Evolutionary conservation across 2,329 filamentous ascomycete genomes (phyloP), one percentile per base, ranked within the genome.

Genomic region (Pyricularia grisea): DNA sequence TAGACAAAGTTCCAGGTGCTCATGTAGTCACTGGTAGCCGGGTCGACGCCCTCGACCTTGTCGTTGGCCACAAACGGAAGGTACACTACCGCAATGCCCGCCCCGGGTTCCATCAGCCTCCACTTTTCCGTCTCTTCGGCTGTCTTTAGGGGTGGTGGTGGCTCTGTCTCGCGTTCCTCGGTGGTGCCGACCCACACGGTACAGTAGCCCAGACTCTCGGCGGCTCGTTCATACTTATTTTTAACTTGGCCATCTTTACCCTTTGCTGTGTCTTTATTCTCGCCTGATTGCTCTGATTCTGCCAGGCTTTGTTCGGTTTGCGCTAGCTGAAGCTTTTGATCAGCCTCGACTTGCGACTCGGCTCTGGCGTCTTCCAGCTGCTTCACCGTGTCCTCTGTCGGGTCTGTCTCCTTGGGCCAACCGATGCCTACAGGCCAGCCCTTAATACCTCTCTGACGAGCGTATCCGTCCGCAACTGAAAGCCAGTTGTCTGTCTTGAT

Each of bases 1-100:
- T 98, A 99, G 33, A 97, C 89, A 77, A 98, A 98, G 77, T 99
- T 99, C 95, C 95, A 99, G 0, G 95, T 99, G 73, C 89, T 92
- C 82, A 98, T 88, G 79, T 93, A 98, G 70, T 97, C 93, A 68
- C 88, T 91, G 2, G 86, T 87, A 28, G 89, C 88, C 0, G 95
- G 95, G 73, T 97, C 91, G n/a, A 98, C 90, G 63, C 88, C 91
- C 0, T 89, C 86, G 0, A 93, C 90, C 70, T 90, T 90, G 0
- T 90, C 85, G 77, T 99, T 98, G 31, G 90, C 87, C 17, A 98
- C 82, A 71, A 97, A 90, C 0, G 95, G 95, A 74, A 97, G 90
- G 80, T 99, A 99, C 20, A 97, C 84, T 3, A 99, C 89, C 0
- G 94, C 87, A 60, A 99, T 90, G 20, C 95, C 95, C 0, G 95